Evolutionary conservation across 2,329 filamentous ascomycete genomes (phyloP), one percentile per base, ranked within the genome.

Genomic region (Fusarium oxysporum): DNA sequence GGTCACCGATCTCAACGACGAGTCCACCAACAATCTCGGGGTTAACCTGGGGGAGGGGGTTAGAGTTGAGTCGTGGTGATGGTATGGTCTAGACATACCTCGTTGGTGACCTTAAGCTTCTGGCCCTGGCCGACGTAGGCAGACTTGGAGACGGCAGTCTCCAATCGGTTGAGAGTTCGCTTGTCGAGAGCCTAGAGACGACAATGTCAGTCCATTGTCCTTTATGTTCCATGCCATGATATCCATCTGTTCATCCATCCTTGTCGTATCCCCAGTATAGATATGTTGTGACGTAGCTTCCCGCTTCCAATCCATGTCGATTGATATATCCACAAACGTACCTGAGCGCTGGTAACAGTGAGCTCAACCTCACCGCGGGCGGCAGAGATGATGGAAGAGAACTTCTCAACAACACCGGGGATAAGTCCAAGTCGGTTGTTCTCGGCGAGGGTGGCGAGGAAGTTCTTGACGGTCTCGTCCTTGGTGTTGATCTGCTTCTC

Each of bases 71-170:
- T 35, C 25, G 40, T 16, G 23, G 14, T n/a, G 16, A 23, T 41
- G 38, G 33, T 50, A 47, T 23, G 23, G 14, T 47, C 35, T 35
- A 53, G 74, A 83, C 85, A 65, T 85, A 94, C 93, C 89, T 94
- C 92, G 86, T 97, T 93, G 79, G 94, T 93, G 80, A 98, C 93
- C 92, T 97, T 98, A 85, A 98, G 91, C 89, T 97, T 98, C 92
- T 98, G 95, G 87, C 95, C 95, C 83, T 93, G 90, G 82, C 92
- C 92, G 78, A 95, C 91, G 86, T 95, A 97, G 82, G 92, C 85
- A 72, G 95, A 97, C 90, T 98, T 98, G 86, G 92, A 83, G 80
- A 98, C 91, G 78, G 95, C 95, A 77, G 87, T 86, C 89, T 99
- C 95, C 78, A 99, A 90, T 81, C 96, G 93, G 83, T 84, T 87